Evolutionary conservation across 1,139 yeast genomes (phyloP).

Genomic region (Candida buenavistaensis): DNA sequence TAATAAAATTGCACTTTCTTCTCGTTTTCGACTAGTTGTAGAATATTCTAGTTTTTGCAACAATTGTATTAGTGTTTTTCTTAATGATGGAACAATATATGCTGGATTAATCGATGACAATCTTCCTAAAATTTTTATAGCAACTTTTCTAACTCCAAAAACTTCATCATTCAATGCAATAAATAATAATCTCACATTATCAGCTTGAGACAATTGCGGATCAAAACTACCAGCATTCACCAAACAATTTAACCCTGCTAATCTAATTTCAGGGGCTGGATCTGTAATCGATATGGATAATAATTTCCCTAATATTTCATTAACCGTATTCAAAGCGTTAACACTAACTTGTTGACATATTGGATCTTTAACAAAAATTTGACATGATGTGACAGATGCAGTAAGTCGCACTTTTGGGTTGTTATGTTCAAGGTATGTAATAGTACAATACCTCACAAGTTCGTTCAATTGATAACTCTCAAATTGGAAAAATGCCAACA

Average conservation of each 20-base stretch:
- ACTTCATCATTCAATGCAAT: slow-evolving; percentile 91
- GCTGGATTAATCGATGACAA: slow-evolving; percentile 90
- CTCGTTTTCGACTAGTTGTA: slow-evolving; percentile 71
- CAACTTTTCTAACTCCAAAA: slow-evolving; percentile 78
- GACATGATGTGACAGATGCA: slow-evolving; percentile 83
- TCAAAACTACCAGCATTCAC: slow-evolving; percentile 69
- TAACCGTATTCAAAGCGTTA: slow-evolving; percentile 79
- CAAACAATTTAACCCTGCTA: slow-evolving; percentile 72
- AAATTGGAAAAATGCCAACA: slow-evolving; percentile 74
- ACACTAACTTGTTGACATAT: slow-evolving; percentile 84
- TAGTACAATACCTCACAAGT: slow-evolving; percentile 80
- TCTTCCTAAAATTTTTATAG: slow-evolving; percentile 79
- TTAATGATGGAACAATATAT: slow-evolving; percentile 85
- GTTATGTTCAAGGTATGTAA: slow-evolving; percentile 78
- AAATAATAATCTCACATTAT: slow-evolving; percentile 78
- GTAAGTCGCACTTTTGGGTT: slow-evolving; percentile 77
- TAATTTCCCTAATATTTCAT: slow-evolving; percentile 79
- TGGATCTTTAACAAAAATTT: slow-evolving; percentile 77
- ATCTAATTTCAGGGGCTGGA: slow-evolving; percentile 77
- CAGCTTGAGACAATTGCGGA: slow-evolving; percentile 92
- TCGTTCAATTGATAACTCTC: slow-evolving; percentile 78
- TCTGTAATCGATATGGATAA: slow-evolving; percentile 89
- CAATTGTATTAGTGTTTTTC: slow-evolving; percentile 83
- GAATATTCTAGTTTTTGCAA: slow-evolving; percentile 85
- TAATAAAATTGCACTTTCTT: slow-evolving; percentile 79